Evolutionary conservation across 192 early-diverging fungal species (phyloP), one percentile per base, ranked within the genome.

Genomic region (Podila epicladia): DNA sequence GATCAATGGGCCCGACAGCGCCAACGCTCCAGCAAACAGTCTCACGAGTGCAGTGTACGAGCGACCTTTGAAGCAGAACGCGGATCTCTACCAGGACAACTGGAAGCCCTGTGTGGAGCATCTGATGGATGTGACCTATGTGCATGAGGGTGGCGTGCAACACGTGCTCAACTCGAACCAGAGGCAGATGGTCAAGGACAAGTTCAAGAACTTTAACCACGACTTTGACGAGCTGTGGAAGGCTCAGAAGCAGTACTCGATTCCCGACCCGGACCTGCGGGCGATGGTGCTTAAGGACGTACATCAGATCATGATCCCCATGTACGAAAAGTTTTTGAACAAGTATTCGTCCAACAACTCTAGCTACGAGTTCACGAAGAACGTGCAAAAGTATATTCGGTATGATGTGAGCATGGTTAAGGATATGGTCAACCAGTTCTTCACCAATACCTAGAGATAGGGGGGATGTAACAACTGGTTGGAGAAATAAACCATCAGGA

Each of bases 191-290:
- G 87, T 97, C 68, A 97, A 97, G 73, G 94, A 95, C 69, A 93
- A 91, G 72, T 95, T 96, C 87, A 94, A 93, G 92, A 91, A 88
- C 64, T 97, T 97, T 74, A 95, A 97, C 76, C 87, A 82, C 37
- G 92, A 92, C 59, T 92, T 97, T 83, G 95, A 97, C 31, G 93
- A 93, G 37, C 77, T 90, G 8, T 90, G 83, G 73, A 83, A 88
- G 51, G 75, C 84, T 15, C 94, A 95, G 64, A 91, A 90, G 64
- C 78, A 84, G 8, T 95, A 94, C 75, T 86, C 92, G 20, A 90
- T 97, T 19, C 94, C 95, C 5, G 95, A 97, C 76, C 53, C 82
- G 9, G 95, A 97, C 55, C 82, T 97, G 24, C 87, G 93, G 15
- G 82, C 73, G 4, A 82, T 87, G 71, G 82, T 97, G 19, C 83